These are phyloP conservation scores for Tetrahymena thermophila DNA, from an alignment of 73 alveolate genomes.

Conservation along the genomic window DNA sequence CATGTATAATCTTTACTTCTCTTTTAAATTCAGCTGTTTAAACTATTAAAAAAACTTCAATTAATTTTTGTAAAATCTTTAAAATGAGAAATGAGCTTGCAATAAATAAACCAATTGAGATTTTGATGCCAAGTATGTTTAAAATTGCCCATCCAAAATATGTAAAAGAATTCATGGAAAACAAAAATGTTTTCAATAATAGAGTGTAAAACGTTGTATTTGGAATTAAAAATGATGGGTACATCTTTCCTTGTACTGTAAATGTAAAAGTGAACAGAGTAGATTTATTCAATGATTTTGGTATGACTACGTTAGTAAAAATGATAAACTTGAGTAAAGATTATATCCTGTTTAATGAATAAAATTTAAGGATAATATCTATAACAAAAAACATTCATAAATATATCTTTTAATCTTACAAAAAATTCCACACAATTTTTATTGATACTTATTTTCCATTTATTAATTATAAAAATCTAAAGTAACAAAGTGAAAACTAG, in stretches of 20 bases:
- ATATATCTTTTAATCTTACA: background rate
- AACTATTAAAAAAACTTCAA: background rate
- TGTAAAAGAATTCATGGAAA: background rate
- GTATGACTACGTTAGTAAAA: background rate
- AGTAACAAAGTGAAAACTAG: background rate
- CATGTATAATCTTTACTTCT: background rate
- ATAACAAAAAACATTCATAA: background rate
- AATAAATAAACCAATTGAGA: background rate
- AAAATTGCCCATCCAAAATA: background rate
- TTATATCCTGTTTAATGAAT: background rate
- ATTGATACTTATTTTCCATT: background rate
- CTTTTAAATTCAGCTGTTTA: background rate
- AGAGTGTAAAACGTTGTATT: background rate
- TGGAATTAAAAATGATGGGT: background rate
- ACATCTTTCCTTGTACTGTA: background rate
- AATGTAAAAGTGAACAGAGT: background rate
- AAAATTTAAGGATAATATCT: background rate
- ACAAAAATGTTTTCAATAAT: background rate
- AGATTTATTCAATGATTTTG: background rate
- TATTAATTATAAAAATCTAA: background rate
- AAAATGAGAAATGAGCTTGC: background rate
- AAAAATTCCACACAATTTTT: background rate
- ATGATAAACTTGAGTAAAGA: background rate
- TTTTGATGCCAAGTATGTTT: background rate
- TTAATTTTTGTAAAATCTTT: background rate